A percentile compares a stretch with the other conserved stretches of the same genome.
Evolutionary conservation across 2,329 filamentous ascomycete species (phyloP).

Genomic region (Elsinoe perseae): DNA sequence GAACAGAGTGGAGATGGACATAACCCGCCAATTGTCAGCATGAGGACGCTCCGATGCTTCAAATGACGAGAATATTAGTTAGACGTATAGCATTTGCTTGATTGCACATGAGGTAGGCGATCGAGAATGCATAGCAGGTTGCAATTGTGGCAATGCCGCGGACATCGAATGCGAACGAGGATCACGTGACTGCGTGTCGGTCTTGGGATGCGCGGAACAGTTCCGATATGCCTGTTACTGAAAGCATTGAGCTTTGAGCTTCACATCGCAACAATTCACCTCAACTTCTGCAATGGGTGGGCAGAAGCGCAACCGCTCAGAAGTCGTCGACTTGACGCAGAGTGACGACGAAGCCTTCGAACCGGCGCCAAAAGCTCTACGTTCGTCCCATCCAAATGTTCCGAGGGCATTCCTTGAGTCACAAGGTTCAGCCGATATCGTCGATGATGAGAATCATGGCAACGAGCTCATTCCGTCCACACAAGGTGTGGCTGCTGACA

Average conservation of each 20-base stretch:
- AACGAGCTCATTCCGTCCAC: conserved; percentile 27
- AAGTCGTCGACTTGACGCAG: conserved; percentile 5
- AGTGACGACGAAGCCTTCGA: neutral
- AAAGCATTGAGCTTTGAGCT: neutral
- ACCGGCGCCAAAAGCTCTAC: neutral
- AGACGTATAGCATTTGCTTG: too few relatives aligned
- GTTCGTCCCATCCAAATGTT: neutral
- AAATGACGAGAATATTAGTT: neutral
- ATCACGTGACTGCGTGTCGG: too few relatives aligned
- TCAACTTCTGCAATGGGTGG: neutral
- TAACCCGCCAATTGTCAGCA: neutral
- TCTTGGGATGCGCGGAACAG: too few relatives aligned
- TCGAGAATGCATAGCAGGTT: too few relatives aligned
- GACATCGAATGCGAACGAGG: too few relatives aligned
- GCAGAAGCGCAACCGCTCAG: neutral
- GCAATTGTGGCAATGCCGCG: too few relatives aligned
- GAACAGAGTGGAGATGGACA: neutral
- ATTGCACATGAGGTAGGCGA: too few relatives aligned
- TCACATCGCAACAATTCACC: too few relatives aligned
- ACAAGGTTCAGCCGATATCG: neutral
- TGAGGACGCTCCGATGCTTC: neutral
- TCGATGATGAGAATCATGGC: conserved; percentile 23
- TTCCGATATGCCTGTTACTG: too few relatives aligned
- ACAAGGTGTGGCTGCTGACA: conserved; percentile 19
- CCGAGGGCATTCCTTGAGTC: neutral